phyloP scores from a whole-genome alignment of 106 monocot genomes.

The Alisma plantagoaquatica region DNA sequence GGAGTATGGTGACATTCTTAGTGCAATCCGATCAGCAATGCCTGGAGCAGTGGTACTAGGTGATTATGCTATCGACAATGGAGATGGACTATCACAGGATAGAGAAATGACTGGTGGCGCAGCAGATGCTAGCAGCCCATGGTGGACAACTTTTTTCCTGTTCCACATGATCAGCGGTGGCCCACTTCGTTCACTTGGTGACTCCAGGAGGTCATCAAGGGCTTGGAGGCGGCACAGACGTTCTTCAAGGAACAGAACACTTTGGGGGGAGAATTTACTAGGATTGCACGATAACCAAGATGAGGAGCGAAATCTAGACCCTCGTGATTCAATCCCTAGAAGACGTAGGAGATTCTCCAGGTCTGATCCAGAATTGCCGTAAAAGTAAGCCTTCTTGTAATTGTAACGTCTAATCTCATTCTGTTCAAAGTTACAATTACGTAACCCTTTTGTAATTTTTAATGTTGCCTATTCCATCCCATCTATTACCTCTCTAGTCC shows the following conservation, averaged over 20 bases:
- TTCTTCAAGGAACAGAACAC: slow-evolving; percentile 22
- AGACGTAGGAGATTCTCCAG: slow-evolving; percentile 33
- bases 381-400: too few species aligned
- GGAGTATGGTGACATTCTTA: slow-evolving; percentile 58
- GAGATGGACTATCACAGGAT: too few species aligned
- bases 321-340: slow-evolving; percentile 17
- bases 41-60: slow-evolving; percentile 74
- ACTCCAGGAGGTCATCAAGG: slow-evolving; percentile 21
- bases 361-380: too few species aligned
- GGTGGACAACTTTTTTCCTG: slow-evolving; percentile 58
- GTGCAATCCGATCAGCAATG: slow-evolving; percentile 56
- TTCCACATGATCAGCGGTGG: slow-evolving; percentile 48
- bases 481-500: too few species aligned
- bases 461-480: too few species aligned
- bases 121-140: too few species aligned
- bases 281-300: slow-evolving; percentile 33
- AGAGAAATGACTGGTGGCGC: too few species aligned
- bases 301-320: slow-evolving; percentile 17
- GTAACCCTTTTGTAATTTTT: too few species aligned
- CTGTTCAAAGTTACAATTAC: too few species aligned
- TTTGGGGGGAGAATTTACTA: slow-evolving; percentile 65
- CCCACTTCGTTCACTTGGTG: slow-evolving; percentile 29
- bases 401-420: too few species aligned
- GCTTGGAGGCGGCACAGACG: slow-evolving; percentile 26
- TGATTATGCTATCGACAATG: slow-evolving; percentile 61